phyloP scores from a whole-genome alignment of 305 asterid genomes.

The Fraxinus albicans region DNA sequence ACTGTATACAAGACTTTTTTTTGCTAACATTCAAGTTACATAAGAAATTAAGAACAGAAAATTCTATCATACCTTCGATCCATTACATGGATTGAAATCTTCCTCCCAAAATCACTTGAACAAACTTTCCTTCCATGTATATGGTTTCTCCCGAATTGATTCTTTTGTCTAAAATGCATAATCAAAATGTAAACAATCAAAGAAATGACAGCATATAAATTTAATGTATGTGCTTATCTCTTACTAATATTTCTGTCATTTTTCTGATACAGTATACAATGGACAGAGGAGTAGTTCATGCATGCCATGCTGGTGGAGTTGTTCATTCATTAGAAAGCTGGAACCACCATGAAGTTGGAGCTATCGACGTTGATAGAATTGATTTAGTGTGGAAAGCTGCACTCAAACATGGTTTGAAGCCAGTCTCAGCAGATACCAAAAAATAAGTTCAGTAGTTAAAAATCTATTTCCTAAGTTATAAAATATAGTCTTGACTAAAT shows the following conservation, averaged over 20 bases:
- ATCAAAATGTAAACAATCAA: not conserved
- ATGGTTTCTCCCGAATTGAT: not conserved
- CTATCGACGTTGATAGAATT: slow-evolving; percentile 70
- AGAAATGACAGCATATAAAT: not conserved
- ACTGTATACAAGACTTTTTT: not conserved
- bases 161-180: not conserved
- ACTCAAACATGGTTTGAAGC: slow-evolving; percentile 71
- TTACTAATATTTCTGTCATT: not conserved
- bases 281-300: slow-evolving; percentile 95
- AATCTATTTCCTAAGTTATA: not conserved
- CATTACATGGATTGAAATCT: not conserved
- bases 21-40: not conserved
- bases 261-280: slow-evolving; percentile 59
- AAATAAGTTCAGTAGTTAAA: not conserved
- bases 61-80: not conserved
- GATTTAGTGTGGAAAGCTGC: slow-evolving; percentile 90
- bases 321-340: slow-evolving; percentile 83
- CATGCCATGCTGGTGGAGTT: slow-evolving; percentile 95
- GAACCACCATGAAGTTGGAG: slow-evolving; percentile 89
- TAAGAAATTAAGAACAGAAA: no score
- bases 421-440: slow-evolving; percentile 30
- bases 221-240: not conserved
- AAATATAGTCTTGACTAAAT: not conserved
- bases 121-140: not conserved
- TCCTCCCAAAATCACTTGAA: not conserved